Base-by-base conservation (phyloP, 306 rosid species). In the Purshia tridentata region DNA sequence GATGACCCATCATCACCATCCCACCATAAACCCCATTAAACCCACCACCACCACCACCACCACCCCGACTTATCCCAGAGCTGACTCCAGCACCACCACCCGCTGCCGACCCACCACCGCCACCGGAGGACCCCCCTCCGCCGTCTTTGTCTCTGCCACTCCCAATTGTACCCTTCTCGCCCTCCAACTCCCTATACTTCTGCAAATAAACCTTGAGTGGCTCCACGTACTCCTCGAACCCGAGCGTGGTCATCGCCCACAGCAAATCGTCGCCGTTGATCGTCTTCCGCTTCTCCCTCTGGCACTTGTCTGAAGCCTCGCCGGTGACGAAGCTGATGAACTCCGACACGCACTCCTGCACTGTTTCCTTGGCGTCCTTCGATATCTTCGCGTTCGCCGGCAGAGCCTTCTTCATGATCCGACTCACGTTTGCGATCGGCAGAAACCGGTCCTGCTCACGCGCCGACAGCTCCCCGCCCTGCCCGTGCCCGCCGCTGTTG, bases 311-410 rank as follows among this genome's bases (percentile, higher is more conserved):
- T 6, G 94, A 89, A 0, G 94, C 88, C 77, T 83, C 91, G 0
- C 88, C 85, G 7, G 89, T 89, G 51, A 89, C 78, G 82, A 89
- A 89, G 86, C 89, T 86, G 67, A 89, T 86, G 75, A 86, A 89
- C 84, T 89, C 89, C 50, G 89, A 86, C 6, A 89, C 89, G 59
- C 89, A 89, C 76, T 84, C 91, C 65, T 89, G 88, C 35, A 89
- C 86, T 1, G 89, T 89, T 78, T 89, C 89, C 48, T 86, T 88
- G 4, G 91, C 88, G 77, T 88, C 93, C 75, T 86, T 89, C 1
- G 89, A 89, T 72, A 89, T 86, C 85, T 86, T 89, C 4, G 85
- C 88, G 85, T 88, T 88, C 22, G 88, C 93, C n/a, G 93, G 89
- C 74, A 88, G 48, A 9, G 89, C 93, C 77, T 88, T 88, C 83